These are phyloP conservation scores for Daedaleopsis nitida DNA, from an alignment of 768 basidiomycete species.

Conservation along the genomic window DNA sequence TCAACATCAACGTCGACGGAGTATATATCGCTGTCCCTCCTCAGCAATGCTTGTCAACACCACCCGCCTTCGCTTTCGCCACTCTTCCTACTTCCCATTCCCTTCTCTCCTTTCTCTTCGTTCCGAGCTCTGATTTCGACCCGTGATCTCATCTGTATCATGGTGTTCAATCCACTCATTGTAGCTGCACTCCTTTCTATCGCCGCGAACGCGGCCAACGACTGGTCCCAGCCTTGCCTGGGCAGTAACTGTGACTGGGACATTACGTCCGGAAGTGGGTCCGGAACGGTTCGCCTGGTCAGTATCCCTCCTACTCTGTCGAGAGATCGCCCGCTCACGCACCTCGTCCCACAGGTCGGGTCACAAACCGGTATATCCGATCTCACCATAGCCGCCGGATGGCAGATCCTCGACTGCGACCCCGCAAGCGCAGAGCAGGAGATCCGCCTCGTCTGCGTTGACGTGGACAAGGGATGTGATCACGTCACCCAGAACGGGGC, in stretches of 20 bases:
- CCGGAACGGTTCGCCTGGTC: constrained; percentile 18
- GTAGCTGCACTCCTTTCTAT: constrained; percentile 18
- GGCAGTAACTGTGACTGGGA: constrained; percentile 17
- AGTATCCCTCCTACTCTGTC: not conserved
- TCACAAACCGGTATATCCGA: constrained; percentile 35
- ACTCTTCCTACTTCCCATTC: too few relatives aligned
- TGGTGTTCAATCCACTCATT: constrained; percentile 18
- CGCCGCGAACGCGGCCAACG: constrained; percentile 18
- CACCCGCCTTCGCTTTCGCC: too few relatives aligned
- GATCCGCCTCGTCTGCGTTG: constrained; percentile 50
- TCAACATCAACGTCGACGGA: too few relatives aligned
- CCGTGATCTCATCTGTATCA: not conserved
- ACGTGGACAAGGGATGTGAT: constrained; percentile 35
- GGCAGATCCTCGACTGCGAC: constrained; percentile 51
- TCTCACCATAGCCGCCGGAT: constrained; percentile 49
- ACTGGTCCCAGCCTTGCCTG: constrained; percentile 22
- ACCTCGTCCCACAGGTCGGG: constrained; percentile 9
- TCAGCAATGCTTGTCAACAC: too few relatives aligned
- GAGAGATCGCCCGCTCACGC: not conserved
- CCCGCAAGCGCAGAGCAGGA: constrained; percentile 43
- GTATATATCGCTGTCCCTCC: too few relatives aligned
- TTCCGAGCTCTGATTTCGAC: too few relatives aligned
- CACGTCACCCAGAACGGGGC: constrained; percentile 44
- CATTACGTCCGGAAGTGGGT: constrained; percentile 5
- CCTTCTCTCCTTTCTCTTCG: too few relatives aligned